Base-by-base conservation (phyloP, 1,139 yeast species). In the Yamadazyma aaseri region DNA sequence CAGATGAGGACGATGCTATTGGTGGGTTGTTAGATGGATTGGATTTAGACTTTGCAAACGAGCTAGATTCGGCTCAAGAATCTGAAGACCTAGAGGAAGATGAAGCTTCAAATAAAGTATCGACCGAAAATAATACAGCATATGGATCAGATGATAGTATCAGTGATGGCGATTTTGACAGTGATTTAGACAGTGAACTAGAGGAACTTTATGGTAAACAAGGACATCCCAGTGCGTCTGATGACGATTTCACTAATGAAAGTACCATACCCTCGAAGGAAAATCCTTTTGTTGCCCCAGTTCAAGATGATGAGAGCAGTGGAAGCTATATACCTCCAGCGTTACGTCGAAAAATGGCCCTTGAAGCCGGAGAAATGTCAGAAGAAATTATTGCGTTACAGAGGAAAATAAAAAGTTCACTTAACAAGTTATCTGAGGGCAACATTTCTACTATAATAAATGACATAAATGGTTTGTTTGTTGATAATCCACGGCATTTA, bases 201-300 rank as follows among this genome's bases (percentile, higher is more conserved):
- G 56, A 42, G 21, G 50, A 41, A 11, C 28, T 34, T 3, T 44
- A 39, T 20, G 52, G 47, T 9, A 66, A 66, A 28, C 76, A 69
- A 17, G 76, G 32, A 17, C 9, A 65, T 20, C 73, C 66, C 31
- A 63, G 60, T 41, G 71, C 57, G 13, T 50, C 51, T n/a, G 63
- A 51, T 28, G 57, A 54, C 5, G 61, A 59, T 13, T 71, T 68
- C 31, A 74, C 65, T n/a, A 78, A 67, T 16, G 75, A 68, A 29
- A 62, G 62, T 17, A 38, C 45, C 18, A 33, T 47, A 15, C 51
- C 51, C 6, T 32, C 35, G 20, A 44, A 45, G 8, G 51, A 47
- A 32, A 89, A 89, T 49, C 97, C 97, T 3, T 89, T 83, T 51
- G 79, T 85, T 26, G 96, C 97, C 0, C 95, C 96, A 3, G 64